Base-by-base conservation (phyloP, 2,329 filamentous ascomycete genomes). In the Diplodia intermedia region DNA sequence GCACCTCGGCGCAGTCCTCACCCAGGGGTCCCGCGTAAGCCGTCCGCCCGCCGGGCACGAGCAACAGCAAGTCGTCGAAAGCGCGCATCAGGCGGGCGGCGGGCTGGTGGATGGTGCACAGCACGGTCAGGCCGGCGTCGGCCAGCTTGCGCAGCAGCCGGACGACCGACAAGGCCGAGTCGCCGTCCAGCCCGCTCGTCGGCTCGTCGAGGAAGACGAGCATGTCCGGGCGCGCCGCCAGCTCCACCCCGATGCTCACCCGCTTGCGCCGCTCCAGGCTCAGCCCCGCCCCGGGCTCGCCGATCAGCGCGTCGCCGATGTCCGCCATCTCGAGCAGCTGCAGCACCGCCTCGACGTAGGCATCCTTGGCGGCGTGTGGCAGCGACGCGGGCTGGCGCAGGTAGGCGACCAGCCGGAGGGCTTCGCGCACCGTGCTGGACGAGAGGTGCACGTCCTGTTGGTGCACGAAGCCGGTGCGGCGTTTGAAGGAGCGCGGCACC, bases 381-480 rank as follows among this genome's bases (percentile, higher is more conserved):
- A 88, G 84, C 0, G 78, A 76, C 55, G 81, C 79, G 0, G 87
- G 86, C 69, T 89, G 88, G 5, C 78, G 74, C 2, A 79, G 82
- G 18, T 90, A 81, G 4, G 89, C 89, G 0, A 88, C 91, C 74
- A 92, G 92, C 70, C 89, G 87, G 14, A 91, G 82, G 0, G 89
- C 89, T 76, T 91, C 89, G 33, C 89, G 83, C 63, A 91, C 87
- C 0, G 89, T 90, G 1, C 88, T 84, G 1, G 89, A 90, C 18
- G 84, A 83, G 71, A 91, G 89, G 73, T 92, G 90, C 5, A 92
- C 78, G 80, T 92, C 90, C 79, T 89, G 88, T 74, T 92, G 90
- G 73, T 91, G 85, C 71, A 88, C 90, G 78, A 90, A 92, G 15
- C 90, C 90, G 15, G 90, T 91, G 26, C 86, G 86, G 65, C 90